Base-by-base conservation (phyloP, 2,329 filamentous ascomycete species). In the Fusarium sp. region DNA sequence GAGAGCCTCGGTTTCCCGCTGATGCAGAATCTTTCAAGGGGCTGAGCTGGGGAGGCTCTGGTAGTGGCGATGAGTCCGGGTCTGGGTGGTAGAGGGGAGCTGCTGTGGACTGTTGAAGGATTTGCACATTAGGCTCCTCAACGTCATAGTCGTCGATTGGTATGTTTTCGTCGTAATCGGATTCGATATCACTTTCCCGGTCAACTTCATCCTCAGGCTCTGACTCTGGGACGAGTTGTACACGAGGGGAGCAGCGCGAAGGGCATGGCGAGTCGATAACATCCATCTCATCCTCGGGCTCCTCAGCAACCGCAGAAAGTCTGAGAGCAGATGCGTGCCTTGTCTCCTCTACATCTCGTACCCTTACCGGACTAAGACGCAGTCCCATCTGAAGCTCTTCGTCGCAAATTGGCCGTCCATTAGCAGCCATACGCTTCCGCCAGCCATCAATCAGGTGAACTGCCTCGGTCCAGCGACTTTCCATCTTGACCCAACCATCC, bases 401-500 rank as follows among this genome's bases (percentile, higher is more conserved):
- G 60, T 91, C 84, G 75, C 93, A 91, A 73, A 95, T 89, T 0
- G 91, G 89, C 66, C 90, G 88, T 10, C 92, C 92, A 72, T 88
- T 91, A 57, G 86, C 87, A 21, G 89, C 89, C 89, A 97, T 94
- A 45, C 94, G 89, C 79, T 90, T 92, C 68, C 95, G 91, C 95
- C 96, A 98, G 38, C 93, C 91, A 73, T 98, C 94, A 85, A 99
- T 97, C 83, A 99, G 90, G 39, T 90, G 88, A 18, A 98, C 91
- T 2, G 96, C 94, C 79, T 98, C 95, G 73, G 90, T 91, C 94
- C 96, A 97, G 57, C 94, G 89, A 27, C 85, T 88, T 81, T 98
- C 95, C 93, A 98, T 97, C 82, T 93, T 94, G 79, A 97, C 93
- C 92, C 95, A 97, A 21, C 95, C 94, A 61, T 92, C 89, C 60